A percentile compares a stretch with the other conserved stretches of the same genome.
Conservation (phyloP, 495 filamentous ascomycete species). For the Hypoxylon fuscum region DNA sequence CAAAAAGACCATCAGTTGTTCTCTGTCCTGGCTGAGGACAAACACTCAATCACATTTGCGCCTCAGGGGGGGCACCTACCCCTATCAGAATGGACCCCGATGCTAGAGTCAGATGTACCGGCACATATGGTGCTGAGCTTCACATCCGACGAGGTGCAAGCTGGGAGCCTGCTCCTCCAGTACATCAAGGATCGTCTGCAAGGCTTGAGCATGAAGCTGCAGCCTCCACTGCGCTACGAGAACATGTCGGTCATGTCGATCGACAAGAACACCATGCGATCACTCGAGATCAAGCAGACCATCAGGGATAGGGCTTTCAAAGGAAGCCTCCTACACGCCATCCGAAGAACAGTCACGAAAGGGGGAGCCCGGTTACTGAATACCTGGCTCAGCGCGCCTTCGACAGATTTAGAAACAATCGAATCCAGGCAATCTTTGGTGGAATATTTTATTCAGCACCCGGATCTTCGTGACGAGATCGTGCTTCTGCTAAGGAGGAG, state of each 20-base stretch:
- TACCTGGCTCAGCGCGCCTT: conserved; percentile 86
- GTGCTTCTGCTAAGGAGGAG: conserved; percentile 73
- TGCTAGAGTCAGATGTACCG: conserved; percentile 75
- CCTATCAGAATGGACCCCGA: conserved; percentile 73
- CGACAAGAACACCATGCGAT: conserved; percentile 88
- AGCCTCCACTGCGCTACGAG: conserved; percentile 78
- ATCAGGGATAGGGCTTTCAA: conserved; percentile 75
- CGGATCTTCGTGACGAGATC: conserved; percentile 72
- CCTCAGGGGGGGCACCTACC: conserved; percentile 56
- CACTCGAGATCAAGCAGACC: conserved; percentile 87
- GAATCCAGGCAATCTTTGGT: conserved; percentile 85
- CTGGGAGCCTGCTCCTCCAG: conserved; percentile 78
- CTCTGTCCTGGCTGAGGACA: conserved; percentile 62
- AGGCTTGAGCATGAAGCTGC: conserved; percentile 82
- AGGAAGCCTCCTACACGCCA: conserved; percentile 86
- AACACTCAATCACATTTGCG: conserved; percentile 65
- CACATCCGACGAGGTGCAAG: conserved; percentile 64
- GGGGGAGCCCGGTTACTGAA: conserved; percentile 85
- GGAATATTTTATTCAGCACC: conserved; percentile 69
- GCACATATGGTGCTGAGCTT: conserved; percentile 52
- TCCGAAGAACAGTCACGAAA: conserved; percentile 89
- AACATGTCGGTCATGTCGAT: conserved; percentile 83
- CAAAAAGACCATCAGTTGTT: conserved; percentile 52
- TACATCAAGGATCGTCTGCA: conserved; percentile 84
- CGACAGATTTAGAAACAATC: conserved; percentile 82